Percentiles rank a stretch among this genome's conserved stretches.
Evolutionary conservation across 2,329 filamentous ascomycete genomes (phyloP).

Genomic region (Epichloe gansuensis): DNA sequence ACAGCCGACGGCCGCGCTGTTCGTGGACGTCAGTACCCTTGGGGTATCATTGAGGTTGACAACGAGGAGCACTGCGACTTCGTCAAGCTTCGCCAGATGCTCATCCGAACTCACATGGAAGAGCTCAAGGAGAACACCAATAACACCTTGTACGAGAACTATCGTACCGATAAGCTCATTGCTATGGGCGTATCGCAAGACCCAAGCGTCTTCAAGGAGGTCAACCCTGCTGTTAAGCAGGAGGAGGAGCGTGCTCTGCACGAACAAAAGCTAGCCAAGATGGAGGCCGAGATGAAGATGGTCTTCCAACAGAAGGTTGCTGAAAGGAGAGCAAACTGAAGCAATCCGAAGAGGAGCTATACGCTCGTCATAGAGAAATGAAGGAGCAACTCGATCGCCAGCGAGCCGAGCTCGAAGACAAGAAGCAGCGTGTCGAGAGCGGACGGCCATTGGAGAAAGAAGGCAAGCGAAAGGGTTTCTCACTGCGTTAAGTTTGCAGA

Average conservation of each 20-base stretch:
- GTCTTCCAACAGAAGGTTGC: constrained; percentile 99
- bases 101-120: constrained; percentile 99
- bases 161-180: constrained; percentile 98
- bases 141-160: constrained; percentile 98
- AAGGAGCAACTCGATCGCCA: constrained; percentile 98
- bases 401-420: constrained; percentile 90
- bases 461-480: constrained; percentile 98
- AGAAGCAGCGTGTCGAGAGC: constrained; percentile 91
- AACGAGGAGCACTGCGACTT: constrained; percentile 99
- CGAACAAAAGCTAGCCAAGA: constrained; percentile 99
- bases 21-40: constrained; percentile 90
- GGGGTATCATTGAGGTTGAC: constrained; percentile 98
- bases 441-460: constrained; percentile 95
- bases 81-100: constrained; percentile 98
- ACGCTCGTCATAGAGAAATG: constrained; percentile 97
- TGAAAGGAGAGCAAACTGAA: constrained; percentile 98
- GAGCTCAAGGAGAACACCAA: constrained; percentile 99
- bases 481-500: constrained; percentile 65
- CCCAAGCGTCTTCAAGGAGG: constrained; percentile 99
- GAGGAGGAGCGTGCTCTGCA: constrained; percentile 96
- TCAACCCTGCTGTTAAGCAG: constrained; percentile 99
- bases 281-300: constrained; percentile 99
- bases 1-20: constrained; percentile 90
- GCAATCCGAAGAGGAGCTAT: constrained; percentile 98
- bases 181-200: constrained; percentile 98